A percentile compares a stretch with the other conserved stretches of the same genome.
phyloP scores from a whole-genome alignment of 352 stramenopile genomes.

The Phytophthora hibernalis region DNA sequence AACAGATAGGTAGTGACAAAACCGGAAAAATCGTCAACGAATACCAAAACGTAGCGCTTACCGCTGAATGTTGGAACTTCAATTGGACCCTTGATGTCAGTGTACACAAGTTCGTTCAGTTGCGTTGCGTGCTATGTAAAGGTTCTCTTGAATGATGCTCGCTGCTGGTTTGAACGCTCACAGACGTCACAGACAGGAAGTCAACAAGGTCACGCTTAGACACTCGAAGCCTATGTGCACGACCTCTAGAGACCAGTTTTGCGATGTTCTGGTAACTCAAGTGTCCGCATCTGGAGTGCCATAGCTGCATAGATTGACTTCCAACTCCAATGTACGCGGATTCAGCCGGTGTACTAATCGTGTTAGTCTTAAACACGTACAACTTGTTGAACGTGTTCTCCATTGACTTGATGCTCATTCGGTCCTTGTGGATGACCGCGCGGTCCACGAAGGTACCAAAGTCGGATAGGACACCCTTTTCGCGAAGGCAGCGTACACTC shows the following conservation, averaged over 20 bases:
- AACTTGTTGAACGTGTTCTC: conserved; percentile 4
- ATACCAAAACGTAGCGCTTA: conserved; percentile 9
- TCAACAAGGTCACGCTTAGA: conserved; percentile 1
- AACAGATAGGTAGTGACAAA: conserved; percentile 8
- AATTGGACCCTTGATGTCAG: conserved; percentile 22
- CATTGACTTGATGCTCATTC: conserved; percentile 4
- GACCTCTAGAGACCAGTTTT: conserved; percentile 3
- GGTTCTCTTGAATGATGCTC: conserved; percentile 7
- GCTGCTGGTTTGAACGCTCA: conserved; percentile 9
- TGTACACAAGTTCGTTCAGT: conserved; percentile 15
- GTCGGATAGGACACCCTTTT: not conserved
- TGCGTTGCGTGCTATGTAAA: conserved; percentile 5
- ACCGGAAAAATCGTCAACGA: conserved; percentile 15
- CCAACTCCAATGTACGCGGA: conserved; percentile 3
- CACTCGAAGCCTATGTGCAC: not conserved
- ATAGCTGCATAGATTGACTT: conserved; percentile 4
- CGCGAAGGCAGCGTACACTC: conserved; percentile 6
- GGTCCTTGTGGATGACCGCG: conserved; percentile 2
- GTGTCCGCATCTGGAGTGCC: conserved; percentile 11
- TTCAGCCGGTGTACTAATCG: conserved; percentile 4
- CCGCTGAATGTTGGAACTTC: conserved; percentile 8
- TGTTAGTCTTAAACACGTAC: conserved; percentile 14
- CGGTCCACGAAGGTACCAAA: conserved; percentile 10
- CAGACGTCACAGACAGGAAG: conserved; percentile 12
- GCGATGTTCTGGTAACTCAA: conserved; percentile 15